These are phyloP conservation scores for Phytophthora citrophthora DNA, from an alignment of 352 stramenopile species.

Conservation along the genomic window DNA sequence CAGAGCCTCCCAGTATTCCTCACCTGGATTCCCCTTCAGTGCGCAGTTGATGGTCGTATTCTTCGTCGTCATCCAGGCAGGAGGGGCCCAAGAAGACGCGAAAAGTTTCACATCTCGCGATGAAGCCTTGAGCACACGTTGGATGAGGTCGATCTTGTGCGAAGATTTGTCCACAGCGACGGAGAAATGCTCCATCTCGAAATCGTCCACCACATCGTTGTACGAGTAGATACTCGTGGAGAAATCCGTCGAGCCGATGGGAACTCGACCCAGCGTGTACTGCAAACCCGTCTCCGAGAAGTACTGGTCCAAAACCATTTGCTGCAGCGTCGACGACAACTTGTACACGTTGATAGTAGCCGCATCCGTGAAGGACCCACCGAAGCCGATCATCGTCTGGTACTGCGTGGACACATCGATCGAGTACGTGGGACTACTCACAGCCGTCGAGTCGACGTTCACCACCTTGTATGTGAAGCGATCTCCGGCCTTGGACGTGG, in stretches of 20 bases:
- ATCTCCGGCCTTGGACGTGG: slow-evolving; percentile 55
- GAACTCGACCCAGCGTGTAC: slow-evolving; percentile 86
- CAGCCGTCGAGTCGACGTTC: slow-evolving; percentile 29
- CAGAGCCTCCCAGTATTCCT: slow-evolving; percentile 72
- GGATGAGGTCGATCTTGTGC: slow-evolving; percentile 78
- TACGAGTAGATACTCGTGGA: slow-evolving; percentile 87
- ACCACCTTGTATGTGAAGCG: slow-evolving; percentile 48
- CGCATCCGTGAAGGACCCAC: slow-evolving; percentile 90
- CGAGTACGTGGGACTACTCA: slow-evolving; percentile 45
- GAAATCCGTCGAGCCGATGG: slow-evolving; percentile 90
- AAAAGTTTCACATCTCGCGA: slow-evolving; percentile 73
- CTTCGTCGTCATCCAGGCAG: slow-evolving; percentile 87
- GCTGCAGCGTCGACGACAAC: slow-evolving; percentile 58
- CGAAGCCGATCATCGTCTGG: slow-evolving; percentile 89
- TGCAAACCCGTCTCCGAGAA: slow-evolving; percentile 73
- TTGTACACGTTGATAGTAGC: slow-evolving; percentile 86
- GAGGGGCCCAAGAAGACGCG: slow-evolving; percentile 82
- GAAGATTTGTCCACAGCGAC: slow-evolving; percentile 79
- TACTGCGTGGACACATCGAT: slow-evolving; percentile 62
- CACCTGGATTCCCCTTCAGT: slow-evolving; percentile 59
- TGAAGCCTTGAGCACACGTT: slow-evolving; percentile 51
- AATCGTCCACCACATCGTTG: slow-evolving; percentile 74
- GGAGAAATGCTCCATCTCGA: slow-evolving; percentile 85
- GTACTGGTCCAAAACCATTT: slow-evolving; percentile 80
- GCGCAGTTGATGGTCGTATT: slow-evolving; percentile 64